Percentiles rank a stretch among this genome's conserved stretches.
Conservation (phyloP, 2,329 filamentous ascomycete genomes). For the Neopestalotiopsis sp. region DNA sequence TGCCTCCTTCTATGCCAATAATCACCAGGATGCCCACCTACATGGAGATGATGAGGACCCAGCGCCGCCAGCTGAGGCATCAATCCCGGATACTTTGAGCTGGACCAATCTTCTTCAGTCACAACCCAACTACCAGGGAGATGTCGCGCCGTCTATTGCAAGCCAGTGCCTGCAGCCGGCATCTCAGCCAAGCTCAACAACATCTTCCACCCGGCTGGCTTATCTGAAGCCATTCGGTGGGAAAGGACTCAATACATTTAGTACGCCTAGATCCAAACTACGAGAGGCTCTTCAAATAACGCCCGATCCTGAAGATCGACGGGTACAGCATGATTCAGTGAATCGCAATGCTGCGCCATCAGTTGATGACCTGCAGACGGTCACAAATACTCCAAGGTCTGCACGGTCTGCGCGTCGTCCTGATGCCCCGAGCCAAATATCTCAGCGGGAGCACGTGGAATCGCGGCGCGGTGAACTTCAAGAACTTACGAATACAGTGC, state of each 20-base stretch:
- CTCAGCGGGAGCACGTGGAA: slow-evolving; percentile 24
- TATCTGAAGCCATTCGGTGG: slow-evolving; percentile 62
- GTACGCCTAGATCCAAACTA: slow-evolving; percentile 40
- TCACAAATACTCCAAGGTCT: slow-evolving; percentile 38
- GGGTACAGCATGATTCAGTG: slow-evolving; percentile 24
- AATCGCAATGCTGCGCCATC: slow-evolving; percentile 27
- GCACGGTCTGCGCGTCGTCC: slow-evolving; percentile 30
- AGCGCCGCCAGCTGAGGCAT: slow-evolving; percentile 40
- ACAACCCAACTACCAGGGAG: slow-evolving; percentile 35
- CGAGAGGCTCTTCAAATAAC: slow-evolving; percentile 37
- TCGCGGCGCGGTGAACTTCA: slow-evolving; percentile 44
- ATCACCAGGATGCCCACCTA: slow-evolving; percentile 31
- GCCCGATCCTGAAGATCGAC: slow-evolving; percentile 28
- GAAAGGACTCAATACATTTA: slow-evolving; percentile 59
- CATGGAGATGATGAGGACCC: slow-evolving; percentile 28
- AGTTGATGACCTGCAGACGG: slow-evolving; percentile 33
- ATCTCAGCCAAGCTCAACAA: slow-evolving; percentile 58
- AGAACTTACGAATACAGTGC: slow-evolving; percentile 56
- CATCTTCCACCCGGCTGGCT: slow-evolving; percentile 53
- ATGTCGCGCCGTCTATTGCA: slow-evolving; percentile 50
- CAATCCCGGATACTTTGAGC: slow-evolving; percentile 61
- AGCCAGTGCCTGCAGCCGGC: slow-evolving; percentile 55
- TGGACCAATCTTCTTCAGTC: slow-evolving; percentile 53
- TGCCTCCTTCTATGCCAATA: slow-evolving; percentile 40
- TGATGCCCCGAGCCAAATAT: slow-evolving; percentile 26